These are phyloP conservation scores for Ustilago esculenta DNA, from an alignment of 1,284 basidiomycete genomes.

Conservation along the genomic window DNA sequence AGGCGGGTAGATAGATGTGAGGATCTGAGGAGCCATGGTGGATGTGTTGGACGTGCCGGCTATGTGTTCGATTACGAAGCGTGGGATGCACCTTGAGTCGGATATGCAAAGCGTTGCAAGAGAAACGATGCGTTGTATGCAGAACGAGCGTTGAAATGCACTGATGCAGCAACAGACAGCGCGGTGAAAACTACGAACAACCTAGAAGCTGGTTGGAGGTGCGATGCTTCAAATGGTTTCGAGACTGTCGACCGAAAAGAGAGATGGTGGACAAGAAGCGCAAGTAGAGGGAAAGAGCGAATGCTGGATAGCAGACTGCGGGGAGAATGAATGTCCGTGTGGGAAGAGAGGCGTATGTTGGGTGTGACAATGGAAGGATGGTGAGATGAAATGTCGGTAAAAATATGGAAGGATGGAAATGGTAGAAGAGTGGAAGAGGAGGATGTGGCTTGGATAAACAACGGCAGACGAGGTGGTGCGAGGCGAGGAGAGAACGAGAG, in stretches of 20 bases:
- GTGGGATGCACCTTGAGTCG: background rate
- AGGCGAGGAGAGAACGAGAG: too few species aligned
- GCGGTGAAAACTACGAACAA: too few species aligned
- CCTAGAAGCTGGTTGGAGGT: too few species aligned
- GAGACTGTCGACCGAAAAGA: too few species aligned
- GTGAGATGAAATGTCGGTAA: background rate
- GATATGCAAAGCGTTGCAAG: background rate
- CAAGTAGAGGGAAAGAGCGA: too few species aligned
- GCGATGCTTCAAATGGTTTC: too few species aligned
- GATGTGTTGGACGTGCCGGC: background rate
- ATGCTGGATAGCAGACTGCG: background rate
- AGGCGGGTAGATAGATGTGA: slow-evolving; percentile 49
- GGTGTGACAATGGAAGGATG: background rate
- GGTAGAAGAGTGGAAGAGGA: too few species aligned
- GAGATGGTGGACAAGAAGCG: too few species aligned
- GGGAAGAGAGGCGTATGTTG: background rate
- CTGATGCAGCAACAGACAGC: background rate
- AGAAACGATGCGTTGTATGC: background rate
- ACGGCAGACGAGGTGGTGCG: too few species aligned
- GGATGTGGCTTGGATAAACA: too few species aligned
- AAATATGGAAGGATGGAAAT: too few species aligned
- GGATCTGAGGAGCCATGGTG: slow-evolving; percentile 44
- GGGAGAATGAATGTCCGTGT: background rate
- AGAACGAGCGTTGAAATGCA: slow-evolving; percentile 2
- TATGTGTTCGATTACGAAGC: too few species aligned